A percentile compares a stretch with the other conserved stretches of the same genome.
These are phyloP conservation scores for Pyropia haitanensis DNA, from an alignment of 23 red algal species.

Conservation along the genomic window DNA sequence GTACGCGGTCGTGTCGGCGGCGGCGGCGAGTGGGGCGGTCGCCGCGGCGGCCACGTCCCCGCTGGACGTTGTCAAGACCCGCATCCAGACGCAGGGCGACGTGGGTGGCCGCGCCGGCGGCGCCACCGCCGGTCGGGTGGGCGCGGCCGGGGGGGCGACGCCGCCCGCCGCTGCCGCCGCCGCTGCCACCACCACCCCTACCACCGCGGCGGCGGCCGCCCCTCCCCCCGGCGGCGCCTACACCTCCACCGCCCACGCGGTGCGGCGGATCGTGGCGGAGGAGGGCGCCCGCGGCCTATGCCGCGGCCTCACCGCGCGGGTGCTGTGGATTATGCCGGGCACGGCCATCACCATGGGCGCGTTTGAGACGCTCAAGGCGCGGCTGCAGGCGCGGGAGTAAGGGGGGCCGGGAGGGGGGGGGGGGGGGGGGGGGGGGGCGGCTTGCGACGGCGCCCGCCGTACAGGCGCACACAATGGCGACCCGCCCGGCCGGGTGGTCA, in stretches of 20 bases:
- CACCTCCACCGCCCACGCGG: conserved; percentile 28
- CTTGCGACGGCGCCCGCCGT: too few species aligned
- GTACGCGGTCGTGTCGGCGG: conserved; percentile 26
- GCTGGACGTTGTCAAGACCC: conserved; percentile 90
- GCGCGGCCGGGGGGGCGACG: neutral
- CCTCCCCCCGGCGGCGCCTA: conserved; percentile 1
- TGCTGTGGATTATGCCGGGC: conserved; percentile 87
- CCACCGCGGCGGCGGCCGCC: too few species aligned
- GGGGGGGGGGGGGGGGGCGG: too few species aligned
- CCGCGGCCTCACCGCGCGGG: conserved; percentile 66
- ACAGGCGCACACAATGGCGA: too few species aligned
- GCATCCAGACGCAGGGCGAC: conserved; percentile 89
- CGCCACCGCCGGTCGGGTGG: too few species aligned
- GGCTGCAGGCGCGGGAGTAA: neutral
- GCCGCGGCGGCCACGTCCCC: conserved; percentile 75
- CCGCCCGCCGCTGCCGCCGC: neutral
- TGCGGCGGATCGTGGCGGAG: conserved; percentile 32
- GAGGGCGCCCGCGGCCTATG: conserved; percentile 64
- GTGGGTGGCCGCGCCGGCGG: neutral
- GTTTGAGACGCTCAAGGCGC: conserved; percentile 79
- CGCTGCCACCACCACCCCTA: neutral
- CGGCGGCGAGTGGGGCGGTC: conserved; percentile 67
- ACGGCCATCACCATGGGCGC: conserved; percentile 93
- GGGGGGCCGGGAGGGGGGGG: too few species aligned
- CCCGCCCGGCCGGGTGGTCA: too few species aligned